phyloP scores from a whole-genome alignment of 345 rosid genomes.

The Arabidopsis thaliana region DNA sequence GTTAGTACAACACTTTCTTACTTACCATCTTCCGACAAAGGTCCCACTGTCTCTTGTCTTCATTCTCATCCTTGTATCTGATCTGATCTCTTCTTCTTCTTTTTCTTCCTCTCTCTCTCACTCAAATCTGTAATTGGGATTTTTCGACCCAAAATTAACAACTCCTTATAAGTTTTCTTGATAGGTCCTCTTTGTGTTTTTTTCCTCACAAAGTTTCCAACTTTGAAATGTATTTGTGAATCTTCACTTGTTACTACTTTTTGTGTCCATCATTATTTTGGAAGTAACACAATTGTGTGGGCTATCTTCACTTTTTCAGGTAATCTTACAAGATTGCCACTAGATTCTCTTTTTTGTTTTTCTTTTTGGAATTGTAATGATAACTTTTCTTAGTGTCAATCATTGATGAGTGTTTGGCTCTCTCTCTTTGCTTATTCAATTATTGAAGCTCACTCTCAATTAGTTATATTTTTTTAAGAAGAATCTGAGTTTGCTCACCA shows the following conservation, averaged over 20 bases:
- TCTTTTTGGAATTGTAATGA: constrained; percentile 23
- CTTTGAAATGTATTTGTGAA: constrained; percentile 15
- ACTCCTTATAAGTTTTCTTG: not conserved
- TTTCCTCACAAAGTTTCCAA: not conserved
- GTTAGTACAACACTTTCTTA: not conserved
- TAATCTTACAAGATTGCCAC: constrained; percentile 27
- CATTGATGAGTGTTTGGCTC: constrained; percentile 1
- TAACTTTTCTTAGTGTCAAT: constrained; percentile 12
- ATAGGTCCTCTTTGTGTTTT: not conserved
- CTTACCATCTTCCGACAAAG: constrained; percentile 30
- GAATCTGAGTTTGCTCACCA: constrained; percentile 52
- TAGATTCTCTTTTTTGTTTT: not conserved
- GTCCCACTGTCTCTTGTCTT: constrained; percentile 42
- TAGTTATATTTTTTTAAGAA: constrained; percentile 42
- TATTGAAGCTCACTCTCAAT: constrained; percentile 27
- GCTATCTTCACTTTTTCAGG: constrained; percentile 39
- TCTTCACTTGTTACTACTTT: constrained; percentile 19
- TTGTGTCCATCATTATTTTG: constrained; percentile 25
- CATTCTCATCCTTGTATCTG: constrained; percentile 15
- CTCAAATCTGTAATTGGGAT: not conserved
- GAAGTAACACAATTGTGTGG: constrained; percentile 7
- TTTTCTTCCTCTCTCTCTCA: not conserved
- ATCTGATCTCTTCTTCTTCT: constrained; percentile 27
- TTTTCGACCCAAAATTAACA: not conserved
- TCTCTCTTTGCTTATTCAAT: constrained; percentile 44